Evolutionary conservation across 495 filamentous ascomycete genomes (phyloP).

Genomic region (Echria macrotheca): DNA sequence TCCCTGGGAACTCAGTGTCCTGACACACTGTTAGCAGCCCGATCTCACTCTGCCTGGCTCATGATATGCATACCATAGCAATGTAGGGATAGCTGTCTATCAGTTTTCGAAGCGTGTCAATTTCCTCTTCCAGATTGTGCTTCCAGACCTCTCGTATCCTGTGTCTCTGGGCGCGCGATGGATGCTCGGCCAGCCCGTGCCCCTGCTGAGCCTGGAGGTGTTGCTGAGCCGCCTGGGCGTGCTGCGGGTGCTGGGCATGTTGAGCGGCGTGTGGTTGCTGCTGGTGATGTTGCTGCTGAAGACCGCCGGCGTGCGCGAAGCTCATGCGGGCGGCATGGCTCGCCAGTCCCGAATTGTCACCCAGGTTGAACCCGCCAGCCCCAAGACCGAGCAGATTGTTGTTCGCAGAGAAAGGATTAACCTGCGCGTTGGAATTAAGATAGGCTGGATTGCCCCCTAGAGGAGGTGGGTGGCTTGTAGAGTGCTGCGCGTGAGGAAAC

Average conservation of each 20-base stretch:
- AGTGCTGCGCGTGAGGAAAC: constrained; percentile 41
- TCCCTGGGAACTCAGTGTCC: constrained; percentile 97
- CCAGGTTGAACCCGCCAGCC: constrained; percentile 46
- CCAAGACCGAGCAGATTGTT: constrained; percentile 56
- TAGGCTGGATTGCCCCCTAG: constrained; percentile 34
- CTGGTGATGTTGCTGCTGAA: constrained; percentile 56
- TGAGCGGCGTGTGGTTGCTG: constrained; percentile 34
- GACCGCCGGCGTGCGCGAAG: constrained; percentile 70
- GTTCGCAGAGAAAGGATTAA: constrained; percentile 61
- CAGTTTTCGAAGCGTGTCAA: constrained; percentile 69
- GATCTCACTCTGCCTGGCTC: not conserved
- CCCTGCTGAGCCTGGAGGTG: constrained; percentile 47
- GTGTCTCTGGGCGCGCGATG: constrained; percentile 47
- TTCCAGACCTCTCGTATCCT: constrained; percentile 95
- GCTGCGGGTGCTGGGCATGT: constrained; percentile 34
- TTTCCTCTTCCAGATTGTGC: constrained; percentile 84
- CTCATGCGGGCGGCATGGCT: constrained; percentile 84
- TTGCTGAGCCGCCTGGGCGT: constrained; percentile 53
- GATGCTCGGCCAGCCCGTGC: constrained; percentile 42
- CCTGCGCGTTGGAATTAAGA: constrained; percentile 58
- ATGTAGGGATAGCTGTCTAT: constrained; percentile 90
- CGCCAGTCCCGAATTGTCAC: constrained; percentile 74
- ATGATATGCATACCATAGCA: constrained; percentile 68
- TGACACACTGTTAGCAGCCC: constrained; percentile 36
- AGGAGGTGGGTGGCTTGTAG: constrained; percentile 35